These are phyloP conservation scores for Apiospora saccharicola DNA, from an alignment of 2,329 filamentous ascomycete genomes.

Conservation along the genomic window DNA sequence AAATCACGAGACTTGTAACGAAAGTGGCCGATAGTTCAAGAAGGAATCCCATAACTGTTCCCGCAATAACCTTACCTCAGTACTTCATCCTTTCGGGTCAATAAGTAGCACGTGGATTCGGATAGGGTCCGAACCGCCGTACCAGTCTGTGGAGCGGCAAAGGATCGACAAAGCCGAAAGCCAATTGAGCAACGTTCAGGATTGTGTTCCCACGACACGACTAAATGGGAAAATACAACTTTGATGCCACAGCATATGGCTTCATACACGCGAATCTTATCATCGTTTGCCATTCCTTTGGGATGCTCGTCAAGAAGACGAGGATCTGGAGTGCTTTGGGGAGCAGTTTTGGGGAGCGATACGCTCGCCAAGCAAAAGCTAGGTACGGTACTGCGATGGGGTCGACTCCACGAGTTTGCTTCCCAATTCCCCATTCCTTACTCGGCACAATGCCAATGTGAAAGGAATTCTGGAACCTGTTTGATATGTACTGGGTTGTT, in stretches of 20 bases:
- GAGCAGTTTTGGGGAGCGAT: neutral
- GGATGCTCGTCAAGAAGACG: neutral
- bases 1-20: neutral
- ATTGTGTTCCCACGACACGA: neutral
- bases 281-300: neutral
- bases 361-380: neutral
- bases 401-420: neutral
- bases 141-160: neutral
- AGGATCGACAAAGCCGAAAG: constrained; percentile 7
- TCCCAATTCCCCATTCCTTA: neutral
- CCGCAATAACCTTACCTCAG: neutral
- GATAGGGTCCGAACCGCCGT: neutral
- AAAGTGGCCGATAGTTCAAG: neutral
- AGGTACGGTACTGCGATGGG: neutral
- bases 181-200: constrained; percentile 1
- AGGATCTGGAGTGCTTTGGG: neutral
- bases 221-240: constrained; percentile 10
- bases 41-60: neutral
- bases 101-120: constrained; percentile 3
- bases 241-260: neutral
- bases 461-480: neutral
- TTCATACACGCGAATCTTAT: neutral
- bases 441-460: neutral
- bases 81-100: neutral
- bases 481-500: neutral